A percentile compares a stretch with the other conserved stretches of the same genome.
Evolutionary conservation across 805 yeast species (phyloP).

Genomic region (Yarrowia sp.): DNA sequence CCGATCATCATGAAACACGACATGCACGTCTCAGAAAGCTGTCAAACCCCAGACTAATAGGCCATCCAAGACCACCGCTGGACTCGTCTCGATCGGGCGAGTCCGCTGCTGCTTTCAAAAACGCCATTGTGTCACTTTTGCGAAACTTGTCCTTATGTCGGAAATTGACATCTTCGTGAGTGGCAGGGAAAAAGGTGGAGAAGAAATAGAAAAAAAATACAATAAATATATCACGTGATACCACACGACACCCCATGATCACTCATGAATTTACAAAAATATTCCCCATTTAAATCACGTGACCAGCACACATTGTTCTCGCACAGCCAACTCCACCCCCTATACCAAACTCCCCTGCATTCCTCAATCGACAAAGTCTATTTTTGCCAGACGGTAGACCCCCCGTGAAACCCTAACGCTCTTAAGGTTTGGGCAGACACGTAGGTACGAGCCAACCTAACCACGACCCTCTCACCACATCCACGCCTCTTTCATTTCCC

Average conservation of each 20-base stretch:
- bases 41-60: too few relatives aligned
- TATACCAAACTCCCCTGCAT: conserved; percentile 21
- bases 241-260: too few relatives aligned
- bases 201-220: too few relatives aligned
- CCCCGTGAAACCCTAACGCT: neutral
- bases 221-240: too few relatives aligned
- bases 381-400: neutral
- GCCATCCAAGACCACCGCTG: neutral
- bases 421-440: conserved; percentile 14
- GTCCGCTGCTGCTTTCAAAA: neutral
- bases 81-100: neutral
- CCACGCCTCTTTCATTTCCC: too few relatives aligned
- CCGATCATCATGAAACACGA: conserved; percentile 20
- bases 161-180: too few relatives aligned
- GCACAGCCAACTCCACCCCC: neutral
- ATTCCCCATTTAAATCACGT: too few relatives aligned
- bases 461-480: neutral
- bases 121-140: neutral
- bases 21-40: too few relatives aligned
- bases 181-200: too few relatives aligned
- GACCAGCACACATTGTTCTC: too few relatives aligned
- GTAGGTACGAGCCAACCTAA: conserved; percentile 19
- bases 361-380: neutral
- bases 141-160: neutral
- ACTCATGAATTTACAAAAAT: too few relatives aligned